phyloP scores from a whole-genome alignment of 805 yeast genomes.

The Blastobotrys terrestris region DNA sequence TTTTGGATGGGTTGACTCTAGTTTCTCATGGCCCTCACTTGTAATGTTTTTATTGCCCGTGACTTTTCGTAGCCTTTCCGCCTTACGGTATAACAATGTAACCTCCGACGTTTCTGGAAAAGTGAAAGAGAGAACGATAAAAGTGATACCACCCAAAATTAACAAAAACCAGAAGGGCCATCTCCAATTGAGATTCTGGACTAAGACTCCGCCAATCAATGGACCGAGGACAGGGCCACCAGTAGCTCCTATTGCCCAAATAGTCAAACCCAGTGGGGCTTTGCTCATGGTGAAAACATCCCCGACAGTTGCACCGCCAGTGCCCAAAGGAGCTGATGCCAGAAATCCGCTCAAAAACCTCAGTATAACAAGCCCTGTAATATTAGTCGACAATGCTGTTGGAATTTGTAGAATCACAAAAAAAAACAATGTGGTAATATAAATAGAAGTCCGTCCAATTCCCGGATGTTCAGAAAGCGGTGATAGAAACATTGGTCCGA shows the following conservation, averaged over 20 bases:
- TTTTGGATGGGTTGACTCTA: conserved; percentile 18
- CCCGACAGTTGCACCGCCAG: conserved; percentile 62
- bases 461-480: conserved; percentile 49
- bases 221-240: conserved; percentile 54
- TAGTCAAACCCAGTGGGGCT: conserved; percentile 42
- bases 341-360: conserved; percentile 69
- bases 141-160: conserved; percentile 34
- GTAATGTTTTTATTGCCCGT: conserved; percentile 27
- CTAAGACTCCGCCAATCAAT: conserved; percentile 45
- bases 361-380: conserved; percentile 43
- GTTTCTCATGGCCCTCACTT: conserved; percentile 43
- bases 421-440: conserved; percentile 39
- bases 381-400: conserved; percentile 42
- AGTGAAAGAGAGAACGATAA: conserved; percentile 33
- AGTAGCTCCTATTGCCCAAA: conserved; percentile 50
- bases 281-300: conserved; percentile 36
- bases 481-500: conserved; percentile 48
- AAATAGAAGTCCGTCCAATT: conserved; percentile 48
- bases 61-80: conserved; percentile 46
- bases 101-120: conserved; percentile 79
- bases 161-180: conserved; percentile 43
- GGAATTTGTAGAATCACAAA: conserved; percentile 50
- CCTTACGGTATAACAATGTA: conserved; percentile 62
- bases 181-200: conserved; percentile 45
- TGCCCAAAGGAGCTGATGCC: conserved; percentile 77